A percentile compares a stretch with the other conserved stretches of the same genome.
Conservation (phyloP, 2,329 filamentous ascomycete genomes). For the Ophiosphaerella narmari region DNA sequence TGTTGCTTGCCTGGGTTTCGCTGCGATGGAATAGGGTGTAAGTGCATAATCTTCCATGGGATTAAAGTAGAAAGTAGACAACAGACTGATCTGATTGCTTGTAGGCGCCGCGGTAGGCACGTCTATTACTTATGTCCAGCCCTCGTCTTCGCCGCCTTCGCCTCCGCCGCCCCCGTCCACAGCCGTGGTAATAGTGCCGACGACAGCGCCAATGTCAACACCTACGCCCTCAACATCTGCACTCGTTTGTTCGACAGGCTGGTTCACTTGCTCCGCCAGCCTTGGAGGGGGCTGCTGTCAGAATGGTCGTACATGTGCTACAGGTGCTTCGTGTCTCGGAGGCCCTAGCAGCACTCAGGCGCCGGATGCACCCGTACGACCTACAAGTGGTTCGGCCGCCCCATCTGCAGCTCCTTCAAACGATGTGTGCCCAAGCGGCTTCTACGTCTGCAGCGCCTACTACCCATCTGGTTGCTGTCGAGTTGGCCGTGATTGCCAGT, state of each 20-base stretch:
- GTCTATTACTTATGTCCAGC: slow-evolving; percentile 36
- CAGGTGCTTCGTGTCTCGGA: slow-evolving; percentile 45
- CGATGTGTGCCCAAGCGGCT: slow-evolving; percentile 77
- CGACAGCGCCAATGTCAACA: slow-evolving; percentile 7
- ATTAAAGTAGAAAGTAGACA: no score
- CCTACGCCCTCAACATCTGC: slow-evolving; percentile 33
- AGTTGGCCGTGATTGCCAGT: slow-evolving; percentile 82
- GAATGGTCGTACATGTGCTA: slow-evolving; percentile 51
- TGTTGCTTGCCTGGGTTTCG: slow-evolving; percentile 75
- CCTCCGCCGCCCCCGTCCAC: slow-evolving; percentile 39
- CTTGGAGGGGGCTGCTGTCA: slow-evolving; percentile 57
- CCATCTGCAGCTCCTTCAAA: slow-evolving; percentile 71
- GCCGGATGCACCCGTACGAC: slow-evolving; percentile 49
- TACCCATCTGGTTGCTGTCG: slow-evolving; percentile 86
- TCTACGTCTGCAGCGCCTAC: slow-evolving; percentile 85
- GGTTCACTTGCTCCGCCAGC: slow-evolving; percentile 51
- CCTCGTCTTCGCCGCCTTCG: slow-evolving; percentile 33
- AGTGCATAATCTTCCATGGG: slow-evolving; percentile 37
- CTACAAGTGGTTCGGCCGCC: slow-evolving; percentile 50
- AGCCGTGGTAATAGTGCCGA: slow-evolving; percentile 45
- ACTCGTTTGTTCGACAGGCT: slow-evolving; percentile 51
- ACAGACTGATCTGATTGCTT: slow-evolving; percentile 11
- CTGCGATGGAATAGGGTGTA: slow-evolving; percentile 73
- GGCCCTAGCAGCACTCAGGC: slow-evolving; percentile 40
- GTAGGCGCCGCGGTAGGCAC: slow-evolving; percentile 37